Conservation (phyloP, 176 grass and related monocot genomes). For the Triticum turgidum region DNA sequence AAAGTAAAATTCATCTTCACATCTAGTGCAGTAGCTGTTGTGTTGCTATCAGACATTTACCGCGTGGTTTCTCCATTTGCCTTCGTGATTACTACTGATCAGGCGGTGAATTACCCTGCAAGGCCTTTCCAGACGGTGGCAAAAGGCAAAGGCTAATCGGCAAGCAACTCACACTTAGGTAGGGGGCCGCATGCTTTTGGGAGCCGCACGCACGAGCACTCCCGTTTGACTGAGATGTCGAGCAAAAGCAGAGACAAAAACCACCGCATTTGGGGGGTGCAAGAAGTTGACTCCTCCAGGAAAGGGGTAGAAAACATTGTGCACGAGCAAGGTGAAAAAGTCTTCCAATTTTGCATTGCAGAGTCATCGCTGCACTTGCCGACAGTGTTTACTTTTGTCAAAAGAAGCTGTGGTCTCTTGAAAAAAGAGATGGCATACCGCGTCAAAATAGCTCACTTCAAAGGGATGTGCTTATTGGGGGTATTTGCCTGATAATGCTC, state of each 20-base stretch:
- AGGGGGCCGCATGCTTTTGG: not conserved
- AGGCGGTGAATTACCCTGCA: conserved; percentile 19
- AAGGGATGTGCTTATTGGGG: conserved; percentile 24
- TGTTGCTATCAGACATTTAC: conserved; percentile 16
- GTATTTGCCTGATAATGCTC: not conserved
- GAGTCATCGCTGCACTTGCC: conserved; percentile 44
- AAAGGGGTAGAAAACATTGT: not conserved
- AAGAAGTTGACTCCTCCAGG: conserved; percentile 18
- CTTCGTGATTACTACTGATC: not conserved
- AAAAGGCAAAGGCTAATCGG: not conserved
- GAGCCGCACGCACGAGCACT: conserved; percentile 37
- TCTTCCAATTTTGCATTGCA: not conserved
- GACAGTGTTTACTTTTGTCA: conserved; percentile 17
- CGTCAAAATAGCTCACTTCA: conserved; percentile 8
- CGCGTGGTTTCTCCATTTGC: not conserved
- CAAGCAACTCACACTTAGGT: not conserved
- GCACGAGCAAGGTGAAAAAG: conserved; percentile 24
- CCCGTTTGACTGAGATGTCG: not conserved
- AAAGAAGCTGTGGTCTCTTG: conserved; percentile 6
- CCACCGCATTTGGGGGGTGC: not conserved
- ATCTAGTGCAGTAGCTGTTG: conserved; percentile 6
- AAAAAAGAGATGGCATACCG: not conserved
- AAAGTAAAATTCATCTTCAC: not conserved
- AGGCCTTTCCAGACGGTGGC: not conserved
- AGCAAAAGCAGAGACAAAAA: conserved; percentile 34